Evolutionary conservation across 2,329 filamentous ascomycete genomes (phyloP).

Genomic region (Talaromyces atroroseus): DNA sequence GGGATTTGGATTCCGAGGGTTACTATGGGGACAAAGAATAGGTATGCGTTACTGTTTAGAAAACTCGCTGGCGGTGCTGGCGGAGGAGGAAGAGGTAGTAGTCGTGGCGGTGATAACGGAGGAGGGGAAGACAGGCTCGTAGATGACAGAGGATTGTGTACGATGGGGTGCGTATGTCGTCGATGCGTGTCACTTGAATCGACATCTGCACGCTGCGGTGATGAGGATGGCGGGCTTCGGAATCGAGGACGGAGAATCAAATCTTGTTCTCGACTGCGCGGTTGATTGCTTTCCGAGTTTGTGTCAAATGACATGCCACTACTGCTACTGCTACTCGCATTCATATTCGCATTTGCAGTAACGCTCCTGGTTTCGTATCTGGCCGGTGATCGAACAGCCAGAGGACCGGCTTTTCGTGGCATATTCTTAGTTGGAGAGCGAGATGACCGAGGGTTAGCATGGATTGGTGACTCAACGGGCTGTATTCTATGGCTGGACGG

Average conservation of each 20-base stretch:
- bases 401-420: background rate
- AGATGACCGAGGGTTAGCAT: constrained; percentile 22
- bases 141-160: constrained; percentile 13
- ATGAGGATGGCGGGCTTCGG: constrained; percentile 19
- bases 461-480: constrained; percentile 32
- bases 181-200: constrained; percentile 14
- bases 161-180: constrained; percentile 25
- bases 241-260: constrained; percentile 29
- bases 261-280: constrained; percentile 26
- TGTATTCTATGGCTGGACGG: constrained; percentile 32
- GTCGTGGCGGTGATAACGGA: constrained; percentile 1
- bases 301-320: background rate
- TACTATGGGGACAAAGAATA: constrained; percentile 19
- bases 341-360: background rate
- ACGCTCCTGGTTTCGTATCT: constrained; percentile 12
- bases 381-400: constrained; percentile 7
- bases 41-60: constrained; percentile 13
- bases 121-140: background rate
- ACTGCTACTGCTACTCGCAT: background rate
- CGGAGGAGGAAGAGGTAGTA: constrained; percentile 1
- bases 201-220: constrained; percentile 20
- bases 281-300: constrained; percentile 12
- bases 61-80: background rate
- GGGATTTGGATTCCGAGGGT: constrained; percentile 20
- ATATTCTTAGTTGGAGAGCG: constrained; percentile 19